These are phyloP conservation scores for Phytophthora syringae DNA, from an alignment of 352 stramenopile species.

Conservation along the genomic window DNA sequence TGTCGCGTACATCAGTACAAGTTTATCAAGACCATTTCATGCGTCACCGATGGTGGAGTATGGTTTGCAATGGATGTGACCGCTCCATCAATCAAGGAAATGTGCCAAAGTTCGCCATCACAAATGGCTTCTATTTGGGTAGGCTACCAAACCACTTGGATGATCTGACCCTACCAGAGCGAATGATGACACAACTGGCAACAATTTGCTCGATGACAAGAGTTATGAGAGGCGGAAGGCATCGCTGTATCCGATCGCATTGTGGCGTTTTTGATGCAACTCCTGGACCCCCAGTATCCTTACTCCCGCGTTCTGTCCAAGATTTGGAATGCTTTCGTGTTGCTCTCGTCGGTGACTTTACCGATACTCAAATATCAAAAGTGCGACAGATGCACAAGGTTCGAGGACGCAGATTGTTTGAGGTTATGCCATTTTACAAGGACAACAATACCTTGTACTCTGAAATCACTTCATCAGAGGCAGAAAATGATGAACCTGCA, in stretches of 20 bases:
- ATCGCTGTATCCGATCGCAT: background rate
- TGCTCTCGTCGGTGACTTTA: background rate
- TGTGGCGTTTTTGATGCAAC: constrained; percentile 4
- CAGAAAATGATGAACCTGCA: background rate
- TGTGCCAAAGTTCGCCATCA: constrained; percentile 2
- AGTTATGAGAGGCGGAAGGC: background rate
- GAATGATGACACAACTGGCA: constrained; percentile 10
- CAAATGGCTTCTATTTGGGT: constrained; percentile 1
- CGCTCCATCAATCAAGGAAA: background rate
- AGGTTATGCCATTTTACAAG: constrained; percentile 3
- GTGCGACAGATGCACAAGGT: background rate
- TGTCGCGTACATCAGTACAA: background rate
- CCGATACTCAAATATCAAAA: background rate
- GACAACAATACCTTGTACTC: background rate
- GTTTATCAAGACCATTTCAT: background rate
- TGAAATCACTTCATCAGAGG: background rate
- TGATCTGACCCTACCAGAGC: background rate
- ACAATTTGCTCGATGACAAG: constrained; percentile 1
- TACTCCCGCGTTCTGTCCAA: background rate
- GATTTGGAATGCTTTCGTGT: background rate
- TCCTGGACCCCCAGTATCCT: background rate
- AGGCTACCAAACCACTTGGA: background rate
- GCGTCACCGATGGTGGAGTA: background rate
- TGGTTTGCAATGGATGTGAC: background rate
- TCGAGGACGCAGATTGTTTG: background rate